phyloP scores from a whole-genome alignment of 176 grass and related monocot genomes.

The Alloteropsis semialata region DNA sequence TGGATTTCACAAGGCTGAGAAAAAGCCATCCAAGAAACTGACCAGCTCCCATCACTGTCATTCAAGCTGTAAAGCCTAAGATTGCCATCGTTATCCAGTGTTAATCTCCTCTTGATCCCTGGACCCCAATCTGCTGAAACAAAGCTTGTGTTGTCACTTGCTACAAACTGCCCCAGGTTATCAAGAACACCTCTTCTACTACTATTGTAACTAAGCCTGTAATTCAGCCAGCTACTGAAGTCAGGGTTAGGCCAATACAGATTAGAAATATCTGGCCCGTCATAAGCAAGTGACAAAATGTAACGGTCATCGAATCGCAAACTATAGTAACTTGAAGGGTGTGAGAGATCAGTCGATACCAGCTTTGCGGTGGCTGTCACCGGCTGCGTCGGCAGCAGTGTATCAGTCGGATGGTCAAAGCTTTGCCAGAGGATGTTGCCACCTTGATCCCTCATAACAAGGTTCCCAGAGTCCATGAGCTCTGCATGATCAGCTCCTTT shows the following conservation, averaged over 20 bases:
- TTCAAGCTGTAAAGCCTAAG: conserved; percentile 39
- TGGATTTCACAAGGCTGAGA: conserved; percentile 34
- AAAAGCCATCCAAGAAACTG: conserved; percentile 18
- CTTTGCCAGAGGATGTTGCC: conserved; percentile 33
- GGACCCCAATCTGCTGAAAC: conserved; percentile 25
- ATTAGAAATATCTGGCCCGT: conserved; percentile 28
- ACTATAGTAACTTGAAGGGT: conserved; percentile 31
- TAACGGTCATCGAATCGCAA: conserved; percentile 17
- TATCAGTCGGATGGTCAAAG: conserved; percentile 38
- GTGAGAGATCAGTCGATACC: conserved; percentile 25
- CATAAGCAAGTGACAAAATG: conserved; percentile 27
- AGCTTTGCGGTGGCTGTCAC: conserved; percentile 25
- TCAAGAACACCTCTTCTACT: conserved; percentile 30
- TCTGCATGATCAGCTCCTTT: conserved; percentile 2
- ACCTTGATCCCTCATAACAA: background rate
- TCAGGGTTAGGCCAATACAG: conserved; percentile 41
- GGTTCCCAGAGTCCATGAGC: conserved; percentile 29
- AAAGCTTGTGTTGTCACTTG: conserved; percentile 31
- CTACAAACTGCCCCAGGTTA: conserved; percentile 10
- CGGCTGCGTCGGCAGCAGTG: conserved; percentile 17
- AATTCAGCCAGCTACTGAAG: conserved; percentile 25
- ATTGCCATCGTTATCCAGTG: conserved; percentile 24
- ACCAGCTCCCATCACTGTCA: background rate
- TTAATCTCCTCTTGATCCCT: conserved; percentile 27
- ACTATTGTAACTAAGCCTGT: conserved; percentile 28